A percentile compares a stretch with the other conserved stretches of the same genome.
These are phyloP conservation scores for Ilyonectria mors-panacis DNA, from an alignment of 2,329 filamentous ascomycete genomes.

Conservation along the genomic window DNA sequence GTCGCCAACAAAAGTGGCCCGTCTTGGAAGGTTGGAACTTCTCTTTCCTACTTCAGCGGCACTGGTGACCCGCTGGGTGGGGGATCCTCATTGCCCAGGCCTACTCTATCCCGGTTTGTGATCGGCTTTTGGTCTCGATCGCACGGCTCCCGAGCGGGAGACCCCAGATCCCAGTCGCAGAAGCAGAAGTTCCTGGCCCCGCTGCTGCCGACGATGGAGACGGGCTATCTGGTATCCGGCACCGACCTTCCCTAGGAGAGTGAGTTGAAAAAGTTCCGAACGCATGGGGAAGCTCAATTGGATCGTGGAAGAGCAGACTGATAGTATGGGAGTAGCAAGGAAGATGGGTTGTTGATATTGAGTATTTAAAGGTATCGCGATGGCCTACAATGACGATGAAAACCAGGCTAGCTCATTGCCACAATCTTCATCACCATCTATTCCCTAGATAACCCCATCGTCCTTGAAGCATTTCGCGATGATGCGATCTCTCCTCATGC, in stretches of 20 bases:
- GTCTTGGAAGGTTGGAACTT: neutral
- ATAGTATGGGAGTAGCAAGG: neutral
- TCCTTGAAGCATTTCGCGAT: constrained; percentile 35
- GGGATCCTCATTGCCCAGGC: neutral
- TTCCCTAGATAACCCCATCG: neutral
- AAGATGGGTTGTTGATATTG: too few relatives aligned
- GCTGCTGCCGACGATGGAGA: neutral
- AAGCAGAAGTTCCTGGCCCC: constrained; percentile 25
- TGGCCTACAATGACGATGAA: neutral
- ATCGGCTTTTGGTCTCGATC: constrained; percentile 19
- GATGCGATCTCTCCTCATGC: constrained; percentile 54
- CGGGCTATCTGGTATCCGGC: constrained; percentile 10
- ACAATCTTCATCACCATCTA: neutral
- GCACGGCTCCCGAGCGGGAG: neutral
- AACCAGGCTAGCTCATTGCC: constrained; percentile 5
- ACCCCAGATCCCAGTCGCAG: constrained; percentile 1
- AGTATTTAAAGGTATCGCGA: neutral
- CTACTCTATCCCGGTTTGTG: neutral
- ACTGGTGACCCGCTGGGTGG: neutral
- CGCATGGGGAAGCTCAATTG: constrained; percentile 22
- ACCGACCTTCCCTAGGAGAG: constrained; percentile 5
- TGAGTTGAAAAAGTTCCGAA: constrained; percentile 11
- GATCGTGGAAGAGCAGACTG: neutral
- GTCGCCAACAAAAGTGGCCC: neutral
- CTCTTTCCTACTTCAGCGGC: constrained; percentile 5